Evolutionary conservation across 805 yeast species (phyloP), one percentile per base, ranked within the genome.

Genomic region (Ogataea pini): DNA sequence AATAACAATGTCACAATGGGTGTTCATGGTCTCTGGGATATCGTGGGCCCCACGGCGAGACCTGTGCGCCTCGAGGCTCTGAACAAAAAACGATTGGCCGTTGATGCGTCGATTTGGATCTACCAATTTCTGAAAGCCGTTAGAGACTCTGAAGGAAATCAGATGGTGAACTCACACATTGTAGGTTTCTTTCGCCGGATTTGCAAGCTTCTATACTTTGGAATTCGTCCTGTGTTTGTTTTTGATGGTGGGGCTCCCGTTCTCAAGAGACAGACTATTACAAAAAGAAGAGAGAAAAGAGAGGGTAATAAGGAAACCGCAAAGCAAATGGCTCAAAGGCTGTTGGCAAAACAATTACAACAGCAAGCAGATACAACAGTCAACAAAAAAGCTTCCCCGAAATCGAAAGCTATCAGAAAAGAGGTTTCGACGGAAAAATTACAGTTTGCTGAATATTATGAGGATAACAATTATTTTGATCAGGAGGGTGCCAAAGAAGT

Each of bases 21-120:
- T 72, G 99, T 94, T 40, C 89, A 88, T 59, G 87, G 94, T 7
- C 78, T 94, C 41, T 94, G 99, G 99, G 89, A 84, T 43, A 82
- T 94, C 9, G 73, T 92, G 2, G 95, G 89, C 5, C 95, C 97
- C 0, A 80, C 92, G 0, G 94, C 98, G 0, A 75, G 86, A 42
- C 97, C 99, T 0, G 96, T 94, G 2, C 76, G 92, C 46, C 75
- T 94, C 24, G 98, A 92, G 64, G 83, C 95, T 0, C 74, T 94
- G 29, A 78, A 86, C 18, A 82, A 90, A 49, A 86, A 85, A 62
- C 73, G 78, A 45, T 72, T 94, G 58, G 99, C 99, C 0, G 92
- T 94, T 7, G 99, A 94, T 73, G 99, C 99, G 1, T 92, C 98
- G 2, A 94, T 94, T 54, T 94, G 99, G 99, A 86, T 94, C 46